Percentiles rank a stretch among this genome's conserved stretches.
Conservation (phyloP, 2,329 filamentous ascomycete species). For the Monosporascus ibericus region DNA sequence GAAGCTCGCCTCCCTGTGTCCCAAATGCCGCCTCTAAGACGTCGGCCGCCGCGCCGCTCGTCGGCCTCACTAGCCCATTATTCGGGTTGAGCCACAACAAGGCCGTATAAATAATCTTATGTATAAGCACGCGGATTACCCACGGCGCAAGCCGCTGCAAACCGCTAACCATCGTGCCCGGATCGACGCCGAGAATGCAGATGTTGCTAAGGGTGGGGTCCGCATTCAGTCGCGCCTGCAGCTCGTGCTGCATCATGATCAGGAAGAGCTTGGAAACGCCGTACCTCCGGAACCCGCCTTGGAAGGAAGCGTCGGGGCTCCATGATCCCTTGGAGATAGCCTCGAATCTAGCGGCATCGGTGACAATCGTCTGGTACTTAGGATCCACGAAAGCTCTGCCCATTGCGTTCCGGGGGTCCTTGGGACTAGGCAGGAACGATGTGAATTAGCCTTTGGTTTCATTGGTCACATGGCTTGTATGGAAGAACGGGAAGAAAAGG, state of each 20-base stretch:
- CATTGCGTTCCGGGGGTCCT: too few species aligned
- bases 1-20: neutral
- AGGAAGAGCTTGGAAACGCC: slow-evolving; percentile 32
- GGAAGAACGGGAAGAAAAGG: neutral
- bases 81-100: slow-evolving; percentile 1
- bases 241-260: slow-evolving; percentile 32
- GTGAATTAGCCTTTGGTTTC: neutral
- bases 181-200: slow-evolving; percentile 31
- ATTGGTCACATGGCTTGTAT: slow-evolving; percentile 5
- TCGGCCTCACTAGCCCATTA: neutral
- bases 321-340: slow-evolving; percentile 28
- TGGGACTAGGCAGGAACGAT: too few species aligned
- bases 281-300: slow-evolving; percentile 29
- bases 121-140: slow-evolving; percentile 2
- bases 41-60: neutral
- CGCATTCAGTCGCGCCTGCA: slow-evolving; percentile 26
- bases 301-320: slow-evolving; percentile 22
- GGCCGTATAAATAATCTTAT: slow-evolving; percentile 4
- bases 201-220: slow-evolving; percentile 29
- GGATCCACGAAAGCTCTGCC: slow-evolving; percentile 15
- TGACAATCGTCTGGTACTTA: slow-evolving; percentile 21
- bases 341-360: slow-evolving; percentile 15
- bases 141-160: slow-evolving; percentile 11
- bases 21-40: neutral
- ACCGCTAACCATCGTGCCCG: slow-evolving; percentile 30